phyloP scores from a whole-genome alignment of 2,329 filamentous ascomycete genomes.

The Fusarium anguioides region DNA sequence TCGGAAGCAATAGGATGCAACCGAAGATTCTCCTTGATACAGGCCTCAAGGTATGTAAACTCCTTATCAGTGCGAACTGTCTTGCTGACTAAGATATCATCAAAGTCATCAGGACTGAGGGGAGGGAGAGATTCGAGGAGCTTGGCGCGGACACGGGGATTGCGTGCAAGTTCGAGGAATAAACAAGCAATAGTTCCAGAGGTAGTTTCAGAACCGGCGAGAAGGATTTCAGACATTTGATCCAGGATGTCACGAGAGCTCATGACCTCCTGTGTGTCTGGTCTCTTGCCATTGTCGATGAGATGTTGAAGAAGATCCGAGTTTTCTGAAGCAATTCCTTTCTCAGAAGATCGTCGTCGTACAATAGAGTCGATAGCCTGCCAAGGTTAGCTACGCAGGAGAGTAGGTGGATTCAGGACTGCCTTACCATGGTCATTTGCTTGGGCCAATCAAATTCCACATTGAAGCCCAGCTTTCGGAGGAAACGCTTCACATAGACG shows the following conservation, averaged over 20 bases:
- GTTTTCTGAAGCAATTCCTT: not conserved
- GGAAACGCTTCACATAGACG: not conserved
- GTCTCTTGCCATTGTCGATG: not conserved
- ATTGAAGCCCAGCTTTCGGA: not conserved
- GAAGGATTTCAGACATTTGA: not conserved
- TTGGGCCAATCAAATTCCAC: conserved; percentile 1
- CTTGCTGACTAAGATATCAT: not conserved
- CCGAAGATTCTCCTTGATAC: not conserved
- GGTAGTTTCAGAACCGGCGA: not conserved
- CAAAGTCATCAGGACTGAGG: not conserved
- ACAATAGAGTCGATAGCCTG: not conserved
- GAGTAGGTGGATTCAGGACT: not conserved
- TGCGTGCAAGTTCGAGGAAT: not conserved
- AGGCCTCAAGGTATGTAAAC: not conserved
- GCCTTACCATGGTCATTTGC: not conserved
- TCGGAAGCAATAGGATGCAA: not conserved
- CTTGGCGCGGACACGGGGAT: not conserved
- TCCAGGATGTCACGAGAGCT: not conserved
- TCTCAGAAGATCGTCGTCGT: not conserved
- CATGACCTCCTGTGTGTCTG: not conserved
- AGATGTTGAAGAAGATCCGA: not conserved
- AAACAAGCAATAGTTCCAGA: not conserved
- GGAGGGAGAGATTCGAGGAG: not conserved
- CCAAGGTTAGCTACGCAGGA: not conserved
- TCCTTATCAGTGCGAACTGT: not conserved